Conservation (phyloP, 2,329 filamentous ascomycete genomes). For the Rutstroemia sydowiana region DNA sequence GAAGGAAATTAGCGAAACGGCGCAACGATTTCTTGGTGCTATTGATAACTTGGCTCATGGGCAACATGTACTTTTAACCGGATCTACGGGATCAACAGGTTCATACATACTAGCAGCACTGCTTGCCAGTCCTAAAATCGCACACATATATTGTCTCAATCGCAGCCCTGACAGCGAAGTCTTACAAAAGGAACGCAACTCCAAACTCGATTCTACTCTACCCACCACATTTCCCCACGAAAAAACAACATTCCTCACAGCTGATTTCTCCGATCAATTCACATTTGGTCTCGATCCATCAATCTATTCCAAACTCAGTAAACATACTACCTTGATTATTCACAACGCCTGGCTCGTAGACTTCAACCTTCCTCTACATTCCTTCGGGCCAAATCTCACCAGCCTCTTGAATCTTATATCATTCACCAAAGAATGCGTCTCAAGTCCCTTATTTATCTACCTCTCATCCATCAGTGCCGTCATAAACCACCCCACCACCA, state of each 20-base stretch:
- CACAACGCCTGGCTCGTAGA: constrained; percentile 34
- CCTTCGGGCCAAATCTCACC: constrained; percentile 32
- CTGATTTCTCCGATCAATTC: constrained; percentile 39
- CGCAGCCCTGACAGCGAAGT: constrained; percentile 20
- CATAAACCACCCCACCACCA: not conserved
- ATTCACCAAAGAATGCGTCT: constrained; percentile 7
- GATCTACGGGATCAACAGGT: constrained; percentile 41
- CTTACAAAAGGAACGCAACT: constrained; percentile 14
- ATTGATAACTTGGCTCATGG: constrained; percentile 6
- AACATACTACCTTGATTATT: constrained; percentile 15
- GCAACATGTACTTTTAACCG: constrained; percentile 33
- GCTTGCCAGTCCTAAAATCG: constrained; percentile 27
- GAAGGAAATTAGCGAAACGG: not conserved
- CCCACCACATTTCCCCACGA: constrained; percentile 30
- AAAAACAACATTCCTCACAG: constrained; percentile 38
- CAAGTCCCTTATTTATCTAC: constrained; percentile 14
- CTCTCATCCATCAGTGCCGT: constrained; percentile 20
- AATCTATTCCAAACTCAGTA: constrained; percentile 3
- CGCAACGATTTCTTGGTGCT: not conserved
- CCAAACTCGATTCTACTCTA: constrained; percentile 34
- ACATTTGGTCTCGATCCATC: constrained; percentile 38
- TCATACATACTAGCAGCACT: constrained; percentile 39
- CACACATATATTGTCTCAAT: constrained; percentile 40
- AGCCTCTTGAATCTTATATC: constrained; percentile 33
- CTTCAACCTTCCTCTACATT: constrained; percentile 29